Conservation (phyloP, 805 yeast species). For the Cephaloascus albidus region DNA sequence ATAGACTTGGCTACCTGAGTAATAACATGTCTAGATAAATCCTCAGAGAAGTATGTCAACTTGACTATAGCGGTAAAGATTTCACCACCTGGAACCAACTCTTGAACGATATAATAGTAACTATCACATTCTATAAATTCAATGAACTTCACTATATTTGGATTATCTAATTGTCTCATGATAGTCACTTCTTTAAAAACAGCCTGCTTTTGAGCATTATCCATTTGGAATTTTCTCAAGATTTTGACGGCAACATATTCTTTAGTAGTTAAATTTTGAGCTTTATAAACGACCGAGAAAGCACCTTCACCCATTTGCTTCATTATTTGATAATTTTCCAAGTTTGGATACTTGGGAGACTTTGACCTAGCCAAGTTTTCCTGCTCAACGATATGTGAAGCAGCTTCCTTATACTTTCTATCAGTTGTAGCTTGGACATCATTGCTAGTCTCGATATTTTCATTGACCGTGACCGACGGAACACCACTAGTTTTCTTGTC, state of each 20-base stretch:
- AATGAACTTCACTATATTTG: constrained; percentile 54
- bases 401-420: constrained; percentile 14
- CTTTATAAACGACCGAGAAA: constrained; percentile 66
- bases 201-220: constrained; percentile 50
- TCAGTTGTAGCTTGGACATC: constrained; percentile 2
- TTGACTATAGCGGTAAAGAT: constrained; percentile 60
- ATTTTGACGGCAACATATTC: constrained; percentile 44
- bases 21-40: constrained; percentile 53
- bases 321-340: constrained; percentile 31
- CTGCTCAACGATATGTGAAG: constrained; percentile 25
- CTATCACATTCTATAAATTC: constrained; percentile 57
- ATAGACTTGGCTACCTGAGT: constrained; percentile 57
- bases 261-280: constrained; percentile 27
- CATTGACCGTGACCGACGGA: neutral
- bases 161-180: constrained; percentile 56
- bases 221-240: constrained; percentile 63
- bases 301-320: constrained; percentile 75
- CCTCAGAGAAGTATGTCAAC: constrained; percentile 58
- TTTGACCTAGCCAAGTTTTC: constrained; percentile 15
- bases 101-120: constrained; percentile 64
- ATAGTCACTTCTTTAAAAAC: constrained; percentile 76
- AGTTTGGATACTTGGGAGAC: constrained; percentile 19
- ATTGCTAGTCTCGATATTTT: neutral
- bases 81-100: constrained; percentile 72
- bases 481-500: neutral